A percentile compares a stretch with the other conserved stretches of the same genome.
These are phyloP conservation scores for Penicillium sp. DNA, from an alignment of 2,329 filamentous ascomycete genomes.

Conservation along the genomic window DNA sequence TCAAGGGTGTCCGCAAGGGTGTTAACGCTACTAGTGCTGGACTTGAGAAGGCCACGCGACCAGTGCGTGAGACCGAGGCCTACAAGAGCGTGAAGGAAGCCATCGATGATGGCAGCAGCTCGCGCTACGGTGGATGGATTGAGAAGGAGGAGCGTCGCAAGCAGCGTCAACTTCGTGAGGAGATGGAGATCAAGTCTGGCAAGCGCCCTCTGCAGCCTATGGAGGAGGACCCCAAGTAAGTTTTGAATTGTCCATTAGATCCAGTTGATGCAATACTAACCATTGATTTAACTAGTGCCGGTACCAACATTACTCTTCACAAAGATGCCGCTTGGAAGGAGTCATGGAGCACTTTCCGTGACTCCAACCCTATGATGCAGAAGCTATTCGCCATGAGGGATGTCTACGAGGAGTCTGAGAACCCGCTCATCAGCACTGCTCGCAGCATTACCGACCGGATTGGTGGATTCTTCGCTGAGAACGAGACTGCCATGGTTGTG, in stretches of 20 bases:
- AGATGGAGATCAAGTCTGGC: constrained; percentile 63
- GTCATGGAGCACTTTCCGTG: constrained; percentile 95
- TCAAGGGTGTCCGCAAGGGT: constrained; percentile 87
- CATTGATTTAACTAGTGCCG: constrained; percentile 66
- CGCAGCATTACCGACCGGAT: constrained; percentile 92
- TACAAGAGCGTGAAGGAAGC: constrained; percentile 94
- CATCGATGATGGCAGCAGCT: constrained; percentile 96
- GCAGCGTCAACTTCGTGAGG: constrained; percentile 74
- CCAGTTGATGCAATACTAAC: constrained; percentile 40
- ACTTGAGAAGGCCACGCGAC: constrained; percentile 92
- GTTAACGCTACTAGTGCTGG: constrained; percentile 85
- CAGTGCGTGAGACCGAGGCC: constrained; percentile 90
- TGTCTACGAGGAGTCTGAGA: constrained; percentile 95
- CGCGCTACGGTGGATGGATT: constrained; percentile 92
- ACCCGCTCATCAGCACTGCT: constrained; percentile 89
- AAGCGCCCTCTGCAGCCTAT: constrained; percentile 62
- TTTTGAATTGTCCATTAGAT: constrained; percentile 28
- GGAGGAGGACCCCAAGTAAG: constrained; percentile 88
- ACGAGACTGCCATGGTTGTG: constrained; percentile 96
- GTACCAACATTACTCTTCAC: constrained; percentile 91
- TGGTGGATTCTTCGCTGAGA: constrained; percentile 96
- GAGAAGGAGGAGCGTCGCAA: constrained; percentile 93
- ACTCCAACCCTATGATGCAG: constrained; percentile 87
- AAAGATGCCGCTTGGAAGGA: constrained; percentile 98
- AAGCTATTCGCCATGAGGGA: constrained; percentile 84